Evolutionary conservation across 441 rosid genomes (phyloP).

Genomic region (Isatis lusitanica): DNA sequence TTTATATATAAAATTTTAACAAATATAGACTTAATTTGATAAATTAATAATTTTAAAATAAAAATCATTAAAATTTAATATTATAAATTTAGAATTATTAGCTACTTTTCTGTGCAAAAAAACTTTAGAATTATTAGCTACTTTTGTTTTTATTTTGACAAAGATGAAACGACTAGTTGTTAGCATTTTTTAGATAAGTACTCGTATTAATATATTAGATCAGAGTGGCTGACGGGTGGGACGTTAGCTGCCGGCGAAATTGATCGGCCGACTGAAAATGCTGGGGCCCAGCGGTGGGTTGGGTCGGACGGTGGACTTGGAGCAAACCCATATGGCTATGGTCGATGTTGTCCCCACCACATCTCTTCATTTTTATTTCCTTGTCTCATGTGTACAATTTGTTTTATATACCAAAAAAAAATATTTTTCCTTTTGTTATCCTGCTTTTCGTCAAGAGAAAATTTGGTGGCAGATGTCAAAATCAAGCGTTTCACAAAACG

Average conservation of each 20-base stretch:
- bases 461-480: constrained; percentile 4
- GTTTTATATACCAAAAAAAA: background rate
- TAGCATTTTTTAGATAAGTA: background rate
- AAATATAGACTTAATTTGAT: too few species aligned
- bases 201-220: background rate
- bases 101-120: too few species aligned
- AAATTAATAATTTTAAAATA: too few species aligned
- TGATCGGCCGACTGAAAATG: background rate
- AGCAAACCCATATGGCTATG: constrained; percentile 16
- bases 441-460: background rate
- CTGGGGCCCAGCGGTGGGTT: constrained; percentile 3
- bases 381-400: background rate
- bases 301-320: constrained; percentile 25
- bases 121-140: too few species aligned
- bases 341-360: constrained; percentile 9
- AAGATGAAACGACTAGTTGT: background rate
- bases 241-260: constrained; percentile 10
- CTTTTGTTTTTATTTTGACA: background rate
- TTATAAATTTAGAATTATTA: too few species aligned
- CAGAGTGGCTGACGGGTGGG: background rate
- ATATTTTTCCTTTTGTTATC: background rate
- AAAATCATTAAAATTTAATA: too few species aligned
- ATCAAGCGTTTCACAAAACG: background rate
- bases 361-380: background rate
- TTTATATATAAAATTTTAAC: too few species aligned